A percentile compares a stretch with the other conserved stretches of the same genome.
Evolutionary conservation across 192 early-diverging fungal genomes (phyloP).

Genomic region (Mortierella claussenii): DNA sequence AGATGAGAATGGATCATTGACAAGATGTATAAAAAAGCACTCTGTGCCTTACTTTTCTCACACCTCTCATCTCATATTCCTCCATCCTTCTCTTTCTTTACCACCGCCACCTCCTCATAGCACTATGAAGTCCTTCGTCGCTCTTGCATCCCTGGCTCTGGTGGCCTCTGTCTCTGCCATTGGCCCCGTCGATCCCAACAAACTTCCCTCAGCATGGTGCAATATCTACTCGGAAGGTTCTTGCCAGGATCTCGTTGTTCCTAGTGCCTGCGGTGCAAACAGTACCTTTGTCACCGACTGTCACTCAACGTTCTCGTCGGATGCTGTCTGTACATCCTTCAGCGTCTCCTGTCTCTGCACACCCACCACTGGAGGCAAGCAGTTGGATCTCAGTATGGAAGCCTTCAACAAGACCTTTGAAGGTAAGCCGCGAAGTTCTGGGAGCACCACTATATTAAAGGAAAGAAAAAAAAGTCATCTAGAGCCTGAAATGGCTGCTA

Average conservation of each 20-base stretch:
- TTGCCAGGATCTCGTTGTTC: neutral
- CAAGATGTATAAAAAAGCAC: neutral
- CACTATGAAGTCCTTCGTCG: constrained; percentile 28
- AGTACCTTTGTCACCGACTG: constrained; percentile 7
- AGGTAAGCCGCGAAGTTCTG: no score
- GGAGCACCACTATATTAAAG: no score
- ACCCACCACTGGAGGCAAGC: neutral
- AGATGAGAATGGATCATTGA: no score
- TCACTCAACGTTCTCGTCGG: constrained; percentile 21
- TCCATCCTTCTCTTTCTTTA: neutral
- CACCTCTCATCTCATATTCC: no score
- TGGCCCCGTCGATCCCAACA: constrained; percentile 36
- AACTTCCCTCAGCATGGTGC: constrained; percentile 41
- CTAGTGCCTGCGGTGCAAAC: constrained; percentile 20
- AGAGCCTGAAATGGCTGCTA: no score
- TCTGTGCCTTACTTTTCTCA: neutral
- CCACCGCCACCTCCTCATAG: neutral
- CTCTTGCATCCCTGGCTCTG: constrained; percentile 4
- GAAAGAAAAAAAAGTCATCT: no score
- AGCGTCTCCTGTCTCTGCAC: constrained; percentile 27
- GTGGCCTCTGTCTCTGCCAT: constrained; percentile 20
- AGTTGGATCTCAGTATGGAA: constrained; percentile 23
- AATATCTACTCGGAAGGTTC: neutral
- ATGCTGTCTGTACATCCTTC: constrained; percentile 29
- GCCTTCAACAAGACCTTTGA: constrained; percentile 32